Evolutionary conservation across 768 basidiomycete genomes (phyloP), one percentile per base, ranked within the genome.

Genomic region (Xerocomellus chrysenteron): DNA sequence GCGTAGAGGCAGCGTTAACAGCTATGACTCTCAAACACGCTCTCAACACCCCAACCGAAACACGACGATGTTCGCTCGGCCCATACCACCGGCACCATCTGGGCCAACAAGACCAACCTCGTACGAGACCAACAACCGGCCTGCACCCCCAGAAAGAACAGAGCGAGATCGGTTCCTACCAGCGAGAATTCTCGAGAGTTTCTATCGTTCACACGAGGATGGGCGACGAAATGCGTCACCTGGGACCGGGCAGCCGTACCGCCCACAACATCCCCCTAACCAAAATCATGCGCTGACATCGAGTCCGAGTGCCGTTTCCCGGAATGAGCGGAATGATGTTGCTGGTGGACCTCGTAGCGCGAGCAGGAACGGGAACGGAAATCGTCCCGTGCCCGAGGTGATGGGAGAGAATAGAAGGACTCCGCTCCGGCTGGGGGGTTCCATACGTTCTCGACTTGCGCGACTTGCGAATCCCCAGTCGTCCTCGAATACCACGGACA

Each of bases 381-480:
- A 26, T 19, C 58, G 64, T 5, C 16, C 56, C 13, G 63, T 53
- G 13, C 28, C 43, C 12, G 59, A 57, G 21, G 58, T 28, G 7
- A 43, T 42, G 26, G 53, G 47, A 17, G 67, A 68, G 32, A 58
- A 57, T 5, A 59, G 68, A 49, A 28, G 67, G 17, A 37, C 50
- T n/a, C 51, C 67, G 30, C 47, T 67, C 19, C 55, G 57, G 8
- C n/a, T 68, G 45, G 67, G 67, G 14, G 65, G 67, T 4, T 60
- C 67, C 6, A 50, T 68, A 28, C 68, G 67, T n/a, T 70, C 65
- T 33, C 63, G 67, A 3, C 44, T 70, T 7, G 67, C 67, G 28
- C 68, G 67, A 17, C 39, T 68, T 16, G 55, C 67, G 41, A 60
- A 58, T 47, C 42, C 49, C 3, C 66, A 66, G 43, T 54, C 65